These are phyloP conservation scores for Ceratocystis variospora DNA, from an alignment of 2,329 filamentous ascomycete species.

Conservation along the genomic window DNA sequence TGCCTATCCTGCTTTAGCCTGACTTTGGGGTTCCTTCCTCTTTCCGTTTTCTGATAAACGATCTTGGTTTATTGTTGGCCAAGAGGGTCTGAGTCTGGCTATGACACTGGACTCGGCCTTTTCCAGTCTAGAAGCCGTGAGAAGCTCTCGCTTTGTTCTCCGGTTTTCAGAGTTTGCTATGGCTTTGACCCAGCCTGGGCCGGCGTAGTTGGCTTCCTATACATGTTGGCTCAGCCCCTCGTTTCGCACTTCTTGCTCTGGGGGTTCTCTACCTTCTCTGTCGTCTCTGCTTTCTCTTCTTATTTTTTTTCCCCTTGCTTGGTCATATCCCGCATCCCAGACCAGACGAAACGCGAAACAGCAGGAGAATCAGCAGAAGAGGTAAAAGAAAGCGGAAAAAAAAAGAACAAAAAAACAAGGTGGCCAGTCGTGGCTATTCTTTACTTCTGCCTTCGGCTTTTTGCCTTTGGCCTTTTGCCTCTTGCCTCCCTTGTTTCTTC, in stretches of 20 bases:
- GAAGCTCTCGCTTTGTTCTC: background rate
- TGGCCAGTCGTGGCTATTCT: background rate
- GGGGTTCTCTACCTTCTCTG: no score
- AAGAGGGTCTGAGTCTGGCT: background rate
- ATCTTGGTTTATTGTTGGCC: background rate
- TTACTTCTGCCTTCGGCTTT: background rate
- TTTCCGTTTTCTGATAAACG: slow-evolving; percentile 1
- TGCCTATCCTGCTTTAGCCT: background rate
- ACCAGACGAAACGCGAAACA: slow-evolving; percentile 1
- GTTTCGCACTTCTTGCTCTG: background rate
- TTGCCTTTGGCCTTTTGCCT: background rate
- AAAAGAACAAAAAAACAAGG: background rate
- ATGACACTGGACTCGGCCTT: background rate
- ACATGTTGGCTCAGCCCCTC: background rate
- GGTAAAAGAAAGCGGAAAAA: background rate
- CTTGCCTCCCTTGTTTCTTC: background rate
- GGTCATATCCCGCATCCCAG: background rate
- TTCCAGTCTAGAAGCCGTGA: background rate
- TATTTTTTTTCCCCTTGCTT: background rate
- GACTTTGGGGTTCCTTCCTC: background rate
- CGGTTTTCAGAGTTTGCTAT: no score
- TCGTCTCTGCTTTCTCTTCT: background rate
- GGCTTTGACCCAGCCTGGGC: background rate
- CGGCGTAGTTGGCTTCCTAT: background rate
- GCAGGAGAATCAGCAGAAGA: background rate